Evolutionary conservation across 2,329 filamentous ascomycete species (phyloP).

Genomic region (Pestalotiopsis sp.): DNA sequence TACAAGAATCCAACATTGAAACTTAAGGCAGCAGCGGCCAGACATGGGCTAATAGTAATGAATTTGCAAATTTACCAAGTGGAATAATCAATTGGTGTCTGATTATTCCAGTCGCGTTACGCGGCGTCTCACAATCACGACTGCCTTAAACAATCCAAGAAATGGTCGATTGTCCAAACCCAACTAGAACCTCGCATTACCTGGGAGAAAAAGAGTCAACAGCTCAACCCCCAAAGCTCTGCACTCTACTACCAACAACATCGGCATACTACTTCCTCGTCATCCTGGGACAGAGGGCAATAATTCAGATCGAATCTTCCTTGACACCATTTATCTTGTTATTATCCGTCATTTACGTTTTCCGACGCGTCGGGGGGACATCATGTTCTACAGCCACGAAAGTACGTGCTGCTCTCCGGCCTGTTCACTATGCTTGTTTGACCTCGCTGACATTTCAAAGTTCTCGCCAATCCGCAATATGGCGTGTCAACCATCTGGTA

Average conservation of each 20-base stretch:
- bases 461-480: constrained; percentile 85
- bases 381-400: constrained; percentile 96
- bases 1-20: neutral
- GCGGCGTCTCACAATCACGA: neutral
- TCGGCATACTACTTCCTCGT: neutral
- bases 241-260: neutral
- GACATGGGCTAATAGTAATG: neutral
- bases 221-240: neutral
- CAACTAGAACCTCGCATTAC: neutral
- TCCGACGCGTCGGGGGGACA: constrained; percentile 15
- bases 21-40: neutral
- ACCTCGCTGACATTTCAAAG: constrained; percentile 36
- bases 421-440: neutral
- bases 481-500: constrained; percentile 96
- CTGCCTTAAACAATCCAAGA: constrained; percentile 5
- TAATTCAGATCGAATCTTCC: too few species aligned
- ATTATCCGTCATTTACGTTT: neutral
- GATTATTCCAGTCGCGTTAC: constrained; percentile 4
- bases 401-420: constrained; percentile 57
- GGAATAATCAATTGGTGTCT: neutral
- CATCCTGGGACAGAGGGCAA: neutral
- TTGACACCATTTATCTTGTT: too few species aligned
- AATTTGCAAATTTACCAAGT: neutral
- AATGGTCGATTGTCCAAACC: neutral
- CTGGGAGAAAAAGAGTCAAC: neutral